Base-by-base conservation (phyloP, 768 basidiomycete species). In the Lyophyllum atratum region DNA sequence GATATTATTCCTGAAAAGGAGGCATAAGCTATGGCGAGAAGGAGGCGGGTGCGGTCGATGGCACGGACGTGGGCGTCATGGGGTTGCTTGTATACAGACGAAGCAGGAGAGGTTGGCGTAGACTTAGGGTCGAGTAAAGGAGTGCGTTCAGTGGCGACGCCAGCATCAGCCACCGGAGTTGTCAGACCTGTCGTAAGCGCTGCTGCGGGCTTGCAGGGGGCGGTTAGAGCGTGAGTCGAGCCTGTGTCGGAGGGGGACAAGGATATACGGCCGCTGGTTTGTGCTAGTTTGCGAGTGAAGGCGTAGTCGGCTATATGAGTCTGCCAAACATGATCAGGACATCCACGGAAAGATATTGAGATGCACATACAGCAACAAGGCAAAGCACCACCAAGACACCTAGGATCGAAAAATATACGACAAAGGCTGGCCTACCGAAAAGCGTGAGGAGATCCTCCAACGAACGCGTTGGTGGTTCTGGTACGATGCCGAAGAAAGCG, bases 401-500 rank as follows among this genome's bases (percentile, higher is more conserved):
- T 2, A 95, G 77, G 15, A 90, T 70, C 12, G 87, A 86, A 71
- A 95, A 91, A 77, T 93, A 96, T 4, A 78, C 83, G 34, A 95
- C 73, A 70, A 95, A 98, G 1, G 89, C 72, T 2, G 88, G 85
- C 43, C 95, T 76, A 50, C 79, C 73, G 71, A 95, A 94, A 9
- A 96, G 79, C 24, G 70, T 70, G 24, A 98, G 79, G 24, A 98
- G 81, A 68, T 95, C 93, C 57, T 94, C 90, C 17, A 98, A 77
- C 1, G 90, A 87, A 59, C 91, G 90, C 11, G 90, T 93, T 12
- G 85, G 85, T 12, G 85, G 85, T 72, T 96, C 94, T 19, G 90
- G 87, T 0, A 98, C 92, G 62, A 95, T 92, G 46, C 95, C 95
- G 66, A 95, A 98, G 49, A 94, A 74, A 15, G 91, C 94, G 56